Percentiles rank a stretch among this genome's conserved stretches.
phyloP scores from a whole-genome alignment of 768 basidiomycete genomes.

The Termitomyces sp. region DNA sequence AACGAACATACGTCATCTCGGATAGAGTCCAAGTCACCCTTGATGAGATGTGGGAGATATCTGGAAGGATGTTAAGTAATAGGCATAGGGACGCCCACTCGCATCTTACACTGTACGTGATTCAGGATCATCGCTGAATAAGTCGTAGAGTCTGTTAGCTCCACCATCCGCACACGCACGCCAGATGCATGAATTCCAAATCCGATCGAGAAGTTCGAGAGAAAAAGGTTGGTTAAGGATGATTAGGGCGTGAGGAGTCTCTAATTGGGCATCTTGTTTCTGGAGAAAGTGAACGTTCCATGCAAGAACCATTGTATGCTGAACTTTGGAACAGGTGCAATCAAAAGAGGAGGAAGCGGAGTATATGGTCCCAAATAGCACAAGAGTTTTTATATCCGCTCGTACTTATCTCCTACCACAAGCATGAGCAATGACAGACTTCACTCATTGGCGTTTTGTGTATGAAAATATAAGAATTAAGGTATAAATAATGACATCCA shows the following conservation, averaged over 20 bases:
- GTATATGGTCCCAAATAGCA: no score
- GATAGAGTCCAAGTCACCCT: constrained; percentile 92
- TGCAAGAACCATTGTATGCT: constrained; percentile 9
- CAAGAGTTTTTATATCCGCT: no score
- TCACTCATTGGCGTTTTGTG: background rate
- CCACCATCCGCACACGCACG: constrained; percentile 84
- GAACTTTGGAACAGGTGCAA: background rate
- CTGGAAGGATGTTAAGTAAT: constrained; percentile 30
- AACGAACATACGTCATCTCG: constrained; percentile 67
- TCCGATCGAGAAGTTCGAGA: constrained; percentile 48
- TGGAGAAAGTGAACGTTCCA: constrained; percentile 45
- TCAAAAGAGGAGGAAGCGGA: no score
- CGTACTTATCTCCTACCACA: background rate
- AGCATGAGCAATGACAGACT: no score
- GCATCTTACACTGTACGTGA: constrained; percentile 14
- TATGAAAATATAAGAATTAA: background rate
- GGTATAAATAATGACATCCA: background rate
- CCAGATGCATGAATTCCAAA: constrained; percentile 56
- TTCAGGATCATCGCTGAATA: constrained; percentile 20
- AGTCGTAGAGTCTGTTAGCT: constrained; percentile 79
- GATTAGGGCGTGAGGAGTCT: constrained; percentile 54
- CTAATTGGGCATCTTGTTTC: constrained; percentile 1
- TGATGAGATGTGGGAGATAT: constrained; percentile 82
- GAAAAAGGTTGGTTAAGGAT: constrained; percentile 92
- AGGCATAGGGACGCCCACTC: background rate